These are phyloP conservation scores for Macrophomina pseudophaseolina DNA, from an alignment of 2,329 filamentous ascomycete species.

Conservation along the genomic window DNA sequence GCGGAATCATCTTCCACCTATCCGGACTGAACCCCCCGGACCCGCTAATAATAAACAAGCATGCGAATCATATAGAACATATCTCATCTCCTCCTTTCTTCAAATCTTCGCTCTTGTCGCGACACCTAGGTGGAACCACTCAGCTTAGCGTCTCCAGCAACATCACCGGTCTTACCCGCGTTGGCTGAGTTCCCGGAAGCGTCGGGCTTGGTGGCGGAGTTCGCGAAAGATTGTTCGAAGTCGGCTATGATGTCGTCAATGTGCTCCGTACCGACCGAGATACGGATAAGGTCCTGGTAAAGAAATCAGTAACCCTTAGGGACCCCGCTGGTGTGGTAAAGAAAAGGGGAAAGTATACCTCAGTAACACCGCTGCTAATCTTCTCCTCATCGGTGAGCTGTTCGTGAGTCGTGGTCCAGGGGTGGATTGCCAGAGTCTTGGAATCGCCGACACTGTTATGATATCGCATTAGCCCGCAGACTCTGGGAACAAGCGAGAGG, in stretches of 20 bases:
- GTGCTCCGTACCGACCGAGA: constrained; percentile 94
- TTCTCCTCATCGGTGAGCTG: constrained; percentile 86
- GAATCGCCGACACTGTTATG: constrained; percentile 75
- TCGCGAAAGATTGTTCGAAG: constrained; percentile 87
- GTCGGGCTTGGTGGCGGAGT: constrained; percentile 53
- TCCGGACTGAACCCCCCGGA: not conserved
- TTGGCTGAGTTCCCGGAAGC: constrained; percentile 41
- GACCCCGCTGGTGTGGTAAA: too few species aligned
- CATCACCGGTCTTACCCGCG: constrained; percentile 39
- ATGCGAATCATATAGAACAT: not conserved
- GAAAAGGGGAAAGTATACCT: constrained; percentile 49
- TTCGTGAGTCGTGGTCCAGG: constrained; percentile 94
- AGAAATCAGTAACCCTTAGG: constrained; percentile 26
- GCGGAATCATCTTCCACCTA: too few species aligned
- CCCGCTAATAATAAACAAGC: not conserved
- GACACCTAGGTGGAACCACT: constrained; percentile 22
- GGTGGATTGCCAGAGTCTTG: constrained; percentile 94
- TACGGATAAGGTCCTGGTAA: constrained; percentile 80
- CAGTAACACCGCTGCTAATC: constrained; percentile 78
- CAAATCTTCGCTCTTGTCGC: not conserved
- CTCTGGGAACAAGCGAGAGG: not conserved
- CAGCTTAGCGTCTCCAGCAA: constrained; percentile 33
- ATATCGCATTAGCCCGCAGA: constrained; percentile 18
- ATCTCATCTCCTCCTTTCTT: not conserved
- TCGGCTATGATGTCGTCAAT: constrained; percentile 97